phyloP scores from a whole-genome alignment of 345 rosid genomes.

The Anastatica hierochuntica region DNA sequence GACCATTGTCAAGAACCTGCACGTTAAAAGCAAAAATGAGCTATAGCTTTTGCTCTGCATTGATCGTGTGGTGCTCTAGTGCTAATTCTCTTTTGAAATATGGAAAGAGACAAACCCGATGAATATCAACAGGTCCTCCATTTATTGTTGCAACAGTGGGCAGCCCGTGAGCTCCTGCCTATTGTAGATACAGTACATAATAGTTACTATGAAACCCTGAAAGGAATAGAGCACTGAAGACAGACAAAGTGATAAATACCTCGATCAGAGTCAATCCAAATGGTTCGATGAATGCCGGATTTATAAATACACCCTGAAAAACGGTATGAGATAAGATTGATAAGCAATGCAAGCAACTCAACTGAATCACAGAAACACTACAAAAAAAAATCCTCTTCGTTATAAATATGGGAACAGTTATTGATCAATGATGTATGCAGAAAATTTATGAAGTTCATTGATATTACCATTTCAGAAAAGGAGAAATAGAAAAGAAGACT shows the following conservation, averaged over 20 bases:
- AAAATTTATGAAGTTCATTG: background rate
- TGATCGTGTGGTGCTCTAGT: background rate
- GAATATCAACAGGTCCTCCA: slow-evolving; percentile 92
- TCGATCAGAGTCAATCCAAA: slow-evolving; percentile 85
- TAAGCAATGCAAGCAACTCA: background rate
- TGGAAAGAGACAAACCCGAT: slow-evolving; percentile 31
- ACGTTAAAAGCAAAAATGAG: slow-evolving; percentile 1
- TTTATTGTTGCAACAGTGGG: slow-evolving; percentile 86
- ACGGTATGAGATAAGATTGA: background rate
- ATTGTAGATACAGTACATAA: slow-evolving; percentile 12
- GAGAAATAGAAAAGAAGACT: background rate
- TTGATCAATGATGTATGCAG: background rate
- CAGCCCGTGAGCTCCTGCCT: slow-evolving; percentile 88
- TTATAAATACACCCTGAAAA: slow-evolving; percentile 77
- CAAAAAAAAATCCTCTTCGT: background rate
- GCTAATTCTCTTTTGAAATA: background rate
- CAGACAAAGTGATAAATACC: slow-evolving; percentile 32
- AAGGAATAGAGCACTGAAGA: background rate
- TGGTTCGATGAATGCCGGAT: slow-evolving; percentile 90
- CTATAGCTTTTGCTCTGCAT: background rate
- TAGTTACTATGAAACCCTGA: background rate
- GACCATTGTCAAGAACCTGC: slow-evolving; percentile 75
- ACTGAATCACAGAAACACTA: background rate
- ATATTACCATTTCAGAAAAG: too few relatives aligned
- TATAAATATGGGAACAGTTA: background rate